Percentiles rank a stretch among this genome's conserved stretches.
Evolutionary conservation across 768 basidiomycete species (phyloP).

Genomic region (Lactarius sanguifluus): DNA sequence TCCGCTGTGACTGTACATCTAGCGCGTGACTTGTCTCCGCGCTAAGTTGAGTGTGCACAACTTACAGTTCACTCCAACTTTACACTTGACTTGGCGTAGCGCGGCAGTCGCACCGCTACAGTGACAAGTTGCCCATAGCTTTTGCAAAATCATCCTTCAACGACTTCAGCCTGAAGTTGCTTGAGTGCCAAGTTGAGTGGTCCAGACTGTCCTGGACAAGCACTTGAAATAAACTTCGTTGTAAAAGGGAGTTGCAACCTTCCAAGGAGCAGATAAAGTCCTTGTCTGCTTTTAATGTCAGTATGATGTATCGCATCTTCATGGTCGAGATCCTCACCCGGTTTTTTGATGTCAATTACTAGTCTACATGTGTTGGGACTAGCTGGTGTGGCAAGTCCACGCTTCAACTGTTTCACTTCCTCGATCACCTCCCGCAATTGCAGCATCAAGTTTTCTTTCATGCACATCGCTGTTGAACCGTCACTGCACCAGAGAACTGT

Average conservation of each 20-base stretch:
- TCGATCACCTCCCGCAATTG: neutral
- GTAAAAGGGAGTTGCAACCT: neutral
- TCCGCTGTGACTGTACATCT: too few relatives aligned
- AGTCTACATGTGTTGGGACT: neutral
- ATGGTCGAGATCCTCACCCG: neutral
- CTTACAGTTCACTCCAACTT: too few relatives aligned
- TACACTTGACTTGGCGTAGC: too few relatives aligned
- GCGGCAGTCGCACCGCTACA: too few relatives aligned
- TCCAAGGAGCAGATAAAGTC: neutral
- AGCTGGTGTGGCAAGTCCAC: neutral
- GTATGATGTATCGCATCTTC: neutral
- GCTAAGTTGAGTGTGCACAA: too few relatives aligned
- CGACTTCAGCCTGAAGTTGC: constrained; percentile 1
- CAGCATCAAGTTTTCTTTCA: neutral
- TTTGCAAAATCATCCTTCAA: neutral
- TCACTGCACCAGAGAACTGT: neutral
- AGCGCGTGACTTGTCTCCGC: too few relatives aligned
- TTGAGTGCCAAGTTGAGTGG: neutral
- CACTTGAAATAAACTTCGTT: constrained; percentile 5
- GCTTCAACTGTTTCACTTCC: neutral
- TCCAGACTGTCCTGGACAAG: constrained; percentile 7
- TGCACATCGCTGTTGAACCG: neutral
- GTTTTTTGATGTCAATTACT: neutral
- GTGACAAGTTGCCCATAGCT: constrained; percentile 4
- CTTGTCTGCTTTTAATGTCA: constrained; percentile 2